Conservation (phyloP, 2,329 filamentous ascomycete genomes). For the Beauveria pseudobassiana region DNA sequence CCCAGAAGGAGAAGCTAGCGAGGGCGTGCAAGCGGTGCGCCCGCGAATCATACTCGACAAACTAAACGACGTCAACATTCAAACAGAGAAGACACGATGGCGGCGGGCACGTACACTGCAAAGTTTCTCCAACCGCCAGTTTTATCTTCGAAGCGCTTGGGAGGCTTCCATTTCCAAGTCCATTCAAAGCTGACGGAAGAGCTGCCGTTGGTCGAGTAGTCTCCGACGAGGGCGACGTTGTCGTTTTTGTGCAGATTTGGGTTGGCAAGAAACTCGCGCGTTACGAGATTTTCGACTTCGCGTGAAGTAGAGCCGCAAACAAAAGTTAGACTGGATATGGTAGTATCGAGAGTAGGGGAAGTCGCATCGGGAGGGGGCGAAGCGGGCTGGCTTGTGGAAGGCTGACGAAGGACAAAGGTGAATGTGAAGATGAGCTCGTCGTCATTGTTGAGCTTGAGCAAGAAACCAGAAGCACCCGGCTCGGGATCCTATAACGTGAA, state of each 20-base stretch:
- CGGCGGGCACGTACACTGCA: conserved; percentile 61
- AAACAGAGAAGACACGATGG: neutral
- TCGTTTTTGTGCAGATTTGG: conserved; percentile 96
- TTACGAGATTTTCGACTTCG: conserved; percentile 90
- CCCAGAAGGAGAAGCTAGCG: conserved; percentile 92
- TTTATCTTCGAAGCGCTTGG: conserved; percentile 70
- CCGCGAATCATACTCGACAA: conserved; percentile 93
- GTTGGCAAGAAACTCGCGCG: conserved; percentile 91
- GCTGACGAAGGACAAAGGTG: conserved; percentile 69
- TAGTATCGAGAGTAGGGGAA: conserved; percentile 54
- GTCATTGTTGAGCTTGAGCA: conserved; percentile 81
- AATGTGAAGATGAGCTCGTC: conserved; percentile 93
- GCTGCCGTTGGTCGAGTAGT: conserved; percentile 77
- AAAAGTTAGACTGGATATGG: conserved; percentile 83
- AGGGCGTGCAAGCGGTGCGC: conserved; percentile 83
- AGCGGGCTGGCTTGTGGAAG: conserved; percentile 42
- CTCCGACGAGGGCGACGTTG: conserved; percentile 91
- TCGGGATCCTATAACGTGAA: conserved; percentile 66
- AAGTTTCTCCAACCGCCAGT: conserved; percentile 89
- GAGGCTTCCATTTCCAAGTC: conserved; percentile 95
- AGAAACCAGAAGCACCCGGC: conserved; percentile 58
- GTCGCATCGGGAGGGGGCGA: conserved; percentile 54
- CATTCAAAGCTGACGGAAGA: conserved; percentile 84
- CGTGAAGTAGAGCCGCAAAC: conserved; percentile 77
- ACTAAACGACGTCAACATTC: conserved; percentile 42